Evolutionary conservation across 441 rosid species (phyloP).

Genomic region (Pelargonium australe): DNA sequence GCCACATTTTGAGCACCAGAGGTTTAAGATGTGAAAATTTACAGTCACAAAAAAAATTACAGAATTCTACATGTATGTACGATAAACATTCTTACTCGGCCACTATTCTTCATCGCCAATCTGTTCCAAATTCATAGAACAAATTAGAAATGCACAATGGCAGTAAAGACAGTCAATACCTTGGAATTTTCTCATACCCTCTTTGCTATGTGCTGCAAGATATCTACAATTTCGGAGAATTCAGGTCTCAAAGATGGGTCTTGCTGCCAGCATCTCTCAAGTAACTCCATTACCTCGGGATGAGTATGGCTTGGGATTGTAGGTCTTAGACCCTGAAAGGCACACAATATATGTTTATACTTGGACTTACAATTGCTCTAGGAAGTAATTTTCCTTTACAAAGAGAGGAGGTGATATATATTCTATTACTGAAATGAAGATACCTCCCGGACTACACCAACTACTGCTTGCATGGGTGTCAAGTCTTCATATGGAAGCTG

Average conservation of each 20-base stretch:
- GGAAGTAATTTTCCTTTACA: background rate
- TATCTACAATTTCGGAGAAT: constrained; percentile 45
- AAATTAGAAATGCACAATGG: background rate
- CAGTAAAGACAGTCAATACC: background rate
- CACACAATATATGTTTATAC: constrained; percentile 5
- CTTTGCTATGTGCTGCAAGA: constrained; percentile 35
- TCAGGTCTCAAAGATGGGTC: constrained; percentile 61
- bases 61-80: too few relatives aligned
- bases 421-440: background rate
- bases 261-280: constrained; percentile 58
- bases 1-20: too few relatives aligned
- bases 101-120: constrained; percentile 21
- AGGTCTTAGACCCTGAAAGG: constrained; percentile 59
- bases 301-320: constrained; percentile 42
- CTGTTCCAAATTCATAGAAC: constrained; percentile 21
- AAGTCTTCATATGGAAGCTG: constrained; percentile 61
- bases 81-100: background rate
- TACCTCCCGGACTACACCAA: constrained; percentile 68
- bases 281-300: constrained; percentile 42
- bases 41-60: too few relatives aligned
- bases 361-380: background rate
- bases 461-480: constrained; percentile 63
- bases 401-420: too few relatives aligned
- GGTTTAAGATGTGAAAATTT: too few relatives aligned
- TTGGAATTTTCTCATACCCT: constrained; percentile 21